Evolutionary conservation across 2,329 filamentous ascomycete genomes (phyloP).

Genomic region (Drechslerella coelobrocha): DNA sequence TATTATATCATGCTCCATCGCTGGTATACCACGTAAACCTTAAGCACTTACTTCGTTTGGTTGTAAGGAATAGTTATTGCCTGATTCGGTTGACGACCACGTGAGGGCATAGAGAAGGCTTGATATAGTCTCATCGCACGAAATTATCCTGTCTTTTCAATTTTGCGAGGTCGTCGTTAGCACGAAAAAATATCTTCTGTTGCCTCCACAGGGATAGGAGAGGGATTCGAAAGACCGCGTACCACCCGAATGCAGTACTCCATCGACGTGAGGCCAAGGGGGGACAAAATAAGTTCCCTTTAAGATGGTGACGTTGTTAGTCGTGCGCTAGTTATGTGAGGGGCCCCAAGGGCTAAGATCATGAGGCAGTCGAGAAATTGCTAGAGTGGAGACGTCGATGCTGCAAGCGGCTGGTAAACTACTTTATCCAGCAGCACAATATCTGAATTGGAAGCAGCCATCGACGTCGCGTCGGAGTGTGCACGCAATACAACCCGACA

Average conservation of each 20-base stretch:
- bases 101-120: constrained; percentile 18
- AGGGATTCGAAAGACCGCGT: not conserved
- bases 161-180: not conserved
- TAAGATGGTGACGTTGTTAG: not conserved
- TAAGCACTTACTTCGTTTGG: not conserved
- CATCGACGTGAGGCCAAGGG: not conserved
- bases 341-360: not conserved
- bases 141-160: not conserved
- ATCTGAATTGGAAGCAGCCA: not conserved
- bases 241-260: not conserved
- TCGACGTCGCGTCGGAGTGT: constrained; percentile 43
- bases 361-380: constrained; percentile 1
- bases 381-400: not conserved
- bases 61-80: not conserved
- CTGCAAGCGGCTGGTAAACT: constrained; percentile 49
- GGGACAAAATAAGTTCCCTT: not conserved
- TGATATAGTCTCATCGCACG: constrained; percentile 23
- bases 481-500: constrained; percentile 45
- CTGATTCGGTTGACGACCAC: constrained; percentile 22
- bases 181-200: not conserved
- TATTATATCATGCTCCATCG: not conserved
- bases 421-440: constrained; percentile 32
- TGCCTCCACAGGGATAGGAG: not conserved
- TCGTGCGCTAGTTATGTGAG: not conserved
- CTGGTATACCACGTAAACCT: not conserved